Conservation (phyloP, 2,329 filamentous ascomycete genomes). For the Geosmithia flava region DNA sequence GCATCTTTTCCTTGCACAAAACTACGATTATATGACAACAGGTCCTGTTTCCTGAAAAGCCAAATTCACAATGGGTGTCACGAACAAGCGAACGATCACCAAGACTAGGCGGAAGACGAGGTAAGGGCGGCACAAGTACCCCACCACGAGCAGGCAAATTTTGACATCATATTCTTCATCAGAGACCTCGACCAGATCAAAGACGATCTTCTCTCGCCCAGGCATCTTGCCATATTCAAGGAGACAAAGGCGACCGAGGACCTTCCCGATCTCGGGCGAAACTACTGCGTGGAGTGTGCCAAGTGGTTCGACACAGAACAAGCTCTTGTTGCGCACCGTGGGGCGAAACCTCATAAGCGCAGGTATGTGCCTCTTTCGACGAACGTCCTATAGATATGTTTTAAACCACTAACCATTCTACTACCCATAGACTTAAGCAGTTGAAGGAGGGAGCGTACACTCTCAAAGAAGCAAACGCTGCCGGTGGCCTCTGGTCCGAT, state of each 20-base stretch:
- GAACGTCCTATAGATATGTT: too few species aligned
- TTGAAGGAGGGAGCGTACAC: constrained; percentile 76
- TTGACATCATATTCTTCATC: constrained; percentile 22
- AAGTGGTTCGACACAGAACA: constrained; percentile 89
- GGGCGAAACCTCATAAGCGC: constrained; percentile 89
- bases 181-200: constrained; percentile 92
- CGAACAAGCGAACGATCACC: constrained; percentile 52
- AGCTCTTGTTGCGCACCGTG: constrained; percentile 63
- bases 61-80: constrained; percentile 48
- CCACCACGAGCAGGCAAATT: background rate
- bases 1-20: background rate
- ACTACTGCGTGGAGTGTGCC: constrained; percentile 86
- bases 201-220: constrained; percentile 64
- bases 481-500: constrained; percentile 58
- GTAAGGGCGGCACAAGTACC: constrained; percentile 21
- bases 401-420: constrained; percentile 8
- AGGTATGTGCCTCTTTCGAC: constrained; percentile 35
- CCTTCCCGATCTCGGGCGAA: constrained; percentile 71
- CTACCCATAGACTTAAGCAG: constrained; percentile 54
- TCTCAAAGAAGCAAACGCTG: constrained; percentile 76
- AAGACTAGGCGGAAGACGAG: constrained; percentile 65
- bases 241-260: constrained; percentile 73
- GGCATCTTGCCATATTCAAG: constrained; percentile 71
- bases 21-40: background rate
- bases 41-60: background rate